These are phyloP conservation scores for Rachicladosporium sp. DNA, from an alignment of 2,329 filamentous ascomycete genomes.

Conservation along the genomic window DNA sequence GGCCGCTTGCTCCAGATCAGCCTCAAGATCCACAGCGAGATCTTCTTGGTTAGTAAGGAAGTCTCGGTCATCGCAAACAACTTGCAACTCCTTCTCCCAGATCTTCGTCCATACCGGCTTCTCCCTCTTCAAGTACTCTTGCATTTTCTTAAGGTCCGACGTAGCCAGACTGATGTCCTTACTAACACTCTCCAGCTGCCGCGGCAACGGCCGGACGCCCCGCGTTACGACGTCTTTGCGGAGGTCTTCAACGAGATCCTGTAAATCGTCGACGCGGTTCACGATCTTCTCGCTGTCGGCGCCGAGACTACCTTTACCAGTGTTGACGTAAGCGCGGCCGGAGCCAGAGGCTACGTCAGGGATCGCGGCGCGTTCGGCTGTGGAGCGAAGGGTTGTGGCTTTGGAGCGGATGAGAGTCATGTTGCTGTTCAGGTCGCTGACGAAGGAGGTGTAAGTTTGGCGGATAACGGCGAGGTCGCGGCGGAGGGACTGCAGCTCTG, in stretches of 20 bases:
- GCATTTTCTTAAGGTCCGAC: conserved; percentile 84
- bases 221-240: conserved; percentile 92
- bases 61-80: conserved; percentile 90
- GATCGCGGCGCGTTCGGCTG: conserved; percentile 56
- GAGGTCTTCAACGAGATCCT: conserved; percentile 90
- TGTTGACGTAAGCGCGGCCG: conserved; percentile 72
- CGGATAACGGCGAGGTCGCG: conserved; percentile 83
- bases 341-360: conserved; percentile 61
- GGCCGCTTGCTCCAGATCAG: conserved; percentile 87
- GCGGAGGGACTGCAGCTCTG: conserved; percentile 68
- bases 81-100: conserved; percentile 94
- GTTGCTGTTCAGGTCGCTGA: conserved; percentile 73
- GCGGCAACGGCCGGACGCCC: conserved; percentile 78
- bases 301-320: conserved; percentile 75
- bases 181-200: conserved; percentile 77
- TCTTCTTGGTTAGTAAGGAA: conserved; percentile 95
- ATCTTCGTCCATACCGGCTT: conserved; percentile 98
- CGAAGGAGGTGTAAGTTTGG: conserved; percentile 86
- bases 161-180: conserved; percentile 75
- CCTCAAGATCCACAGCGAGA: conserved; percentile 77
- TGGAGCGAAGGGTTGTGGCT: conserved; percentile 68
- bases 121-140: conserved; percentile 81
- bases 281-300: conserved; percentile 84
- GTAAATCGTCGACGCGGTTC: conserved; percentile 86
- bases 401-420: conserved; percentile 77